Evolutionary conservation across 2,329 filamentous ascomycete genomes (phyloP).

Genomic region (Pyrenophora tritici-repentis): DNA sequence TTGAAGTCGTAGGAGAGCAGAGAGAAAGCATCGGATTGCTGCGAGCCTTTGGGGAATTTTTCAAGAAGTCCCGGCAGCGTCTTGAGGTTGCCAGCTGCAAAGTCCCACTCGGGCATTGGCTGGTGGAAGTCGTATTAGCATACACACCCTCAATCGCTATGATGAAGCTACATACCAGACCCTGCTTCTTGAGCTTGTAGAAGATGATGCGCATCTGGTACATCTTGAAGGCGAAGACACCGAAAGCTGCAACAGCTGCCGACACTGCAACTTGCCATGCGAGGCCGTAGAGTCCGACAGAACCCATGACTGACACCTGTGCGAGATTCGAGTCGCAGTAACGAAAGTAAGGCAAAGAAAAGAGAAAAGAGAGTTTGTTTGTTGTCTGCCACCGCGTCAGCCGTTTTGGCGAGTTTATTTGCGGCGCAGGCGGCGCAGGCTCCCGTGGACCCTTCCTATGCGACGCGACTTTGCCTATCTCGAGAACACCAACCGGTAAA

Average conservation of each 20-base stretch:
- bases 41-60: constrained; percentile 14
- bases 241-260: not conserved
- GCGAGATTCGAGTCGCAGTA: no score
- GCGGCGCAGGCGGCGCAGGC: not conserved
- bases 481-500: no score
- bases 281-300: not conserved
- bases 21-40: constrained; percentile 13
- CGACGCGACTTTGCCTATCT: no score
- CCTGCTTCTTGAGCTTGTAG: constrained; percentile 14
- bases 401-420: not conserved
- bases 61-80: constrained; percentile 3
- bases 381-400: no score
- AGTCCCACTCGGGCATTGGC: constrained; percentile 22
- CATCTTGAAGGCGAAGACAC: constrained; percentile 8
- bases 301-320: not conserved
- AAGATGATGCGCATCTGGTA: constrained; percentile 15
- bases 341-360: no score
- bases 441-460: not conserved
- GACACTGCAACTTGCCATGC: constrained; percentile 7
- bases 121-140: not conserved
- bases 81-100: constrained; percentile 13
- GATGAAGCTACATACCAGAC: constrained; percentile 2
- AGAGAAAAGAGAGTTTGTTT: no score
- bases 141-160: not conserved
- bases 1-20: constrained; percentile 10